Percentiles rank a stretch among this genome's conserved stretches.
phyloP scores from a whole-genome alignment of 164 flowering plant genomes.

The Nymphaea thermarum region DNA sequence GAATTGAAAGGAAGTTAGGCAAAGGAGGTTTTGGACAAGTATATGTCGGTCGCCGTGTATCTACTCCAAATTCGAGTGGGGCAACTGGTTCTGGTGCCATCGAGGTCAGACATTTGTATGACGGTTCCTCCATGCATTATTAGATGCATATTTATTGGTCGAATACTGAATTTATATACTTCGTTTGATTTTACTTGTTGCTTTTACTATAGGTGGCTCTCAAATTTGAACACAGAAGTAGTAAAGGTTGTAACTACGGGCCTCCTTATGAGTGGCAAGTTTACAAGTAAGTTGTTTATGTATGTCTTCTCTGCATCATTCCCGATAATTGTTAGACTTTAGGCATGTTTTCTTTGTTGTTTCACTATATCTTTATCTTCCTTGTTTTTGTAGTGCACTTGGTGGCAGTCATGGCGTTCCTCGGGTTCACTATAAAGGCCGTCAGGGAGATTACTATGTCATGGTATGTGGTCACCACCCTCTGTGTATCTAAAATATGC shows the following conservation, averaged over 20 bases:
- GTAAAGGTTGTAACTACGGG: conserved; percentile 85
- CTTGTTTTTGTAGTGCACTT: conserved; percentile 34
- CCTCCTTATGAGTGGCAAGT: conserved; percentile 94
- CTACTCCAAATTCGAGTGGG: conserved; percentile 24
- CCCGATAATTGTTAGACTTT: not conserved
- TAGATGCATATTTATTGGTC: not conserved
- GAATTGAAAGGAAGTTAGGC: conserved; percentile 64
- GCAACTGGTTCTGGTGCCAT: conserved; percentile 49
- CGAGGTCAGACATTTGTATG: conserved; percentile 33
- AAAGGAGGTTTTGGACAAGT: conserved; percentile 97
- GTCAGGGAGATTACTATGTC: conserved; percentile 74
- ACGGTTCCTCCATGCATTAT: not conserved
- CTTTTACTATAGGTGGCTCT: conserved; percentile 48
- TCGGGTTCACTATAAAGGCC: conserved; percentile 69
- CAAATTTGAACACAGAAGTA: conserved; percentile 76
- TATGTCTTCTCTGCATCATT: not conserved
- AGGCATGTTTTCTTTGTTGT: too few species aligned
- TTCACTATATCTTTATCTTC: not conserved
- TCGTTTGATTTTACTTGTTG: not conserved
- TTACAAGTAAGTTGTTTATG: conserved; percentile 39
- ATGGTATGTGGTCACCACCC: conserved; percentile 31
- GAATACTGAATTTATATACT: not conserved
- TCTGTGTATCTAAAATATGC: not conserved
- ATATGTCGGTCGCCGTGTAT: conserved; percentile 60
- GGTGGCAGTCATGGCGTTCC: conserved; percentile 94